Evolutionary conservation across 139 green algal species (phyloP), one percentile per base, ranked within the genome.

Genomic region (Pleodorina starrii): DNA sequence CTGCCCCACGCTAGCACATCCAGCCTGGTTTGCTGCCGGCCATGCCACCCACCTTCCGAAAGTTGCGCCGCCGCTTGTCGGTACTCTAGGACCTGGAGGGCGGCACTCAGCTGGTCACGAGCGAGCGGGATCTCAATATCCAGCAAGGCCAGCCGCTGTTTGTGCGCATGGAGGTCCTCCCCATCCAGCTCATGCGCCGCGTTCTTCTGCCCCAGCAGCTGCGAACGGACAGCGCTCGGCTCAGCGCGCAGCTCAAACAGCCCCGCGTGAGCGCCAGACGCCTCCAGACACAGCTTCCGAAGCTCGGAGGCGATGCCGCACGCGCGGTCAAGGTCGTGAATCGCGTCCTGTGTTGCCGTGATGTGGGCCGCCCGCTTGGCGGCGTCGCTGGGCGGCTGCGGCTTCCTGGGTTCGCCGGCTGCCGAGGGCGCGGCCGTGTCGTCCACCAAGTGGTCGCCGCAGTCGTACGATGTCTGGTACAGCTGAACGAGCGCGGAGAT

Each of bases 11-110:
- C n/a, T n/a, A n/a, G n/a, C n/a, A n/a, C n/a, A n/a, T n/a, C n/a
- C n/a, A n/a, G n/a, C n/a, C n/a, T n/a, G n/a, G n/a, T n/a, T n/a
- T n/a, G n/a, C n/a, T n/a, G n/a, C n/a, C n/a, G n/a, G 54, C 21
- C 54, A 66, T 66, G 7, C 25, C 25, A 66, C 54, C 29, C 54
- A 88, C 82, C 82, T 14, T 80, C 82, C 3, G 2, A 2, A 2
- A 88, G 82, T 63, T 88, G 46, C 2, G 66, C 63, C 0, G 82
- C 63, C 23, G 82, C 82, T 51, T 80, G 66, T 43, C 46, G 44
- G 46, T 88, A 88, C 32, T 88, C 82, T 0, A 51, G 59, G 5
- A 57, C 82, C 44, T 88, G 82, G 12, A 88, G 66, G 6, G 43
- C 29, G 0, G 44, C 82, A 1, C 44, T 74, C 32, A 88, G 32